phyloP scores from a whole-genome alignment of 768 basidiomycete genomes.

The Tubosaeta sp. region DNA sequence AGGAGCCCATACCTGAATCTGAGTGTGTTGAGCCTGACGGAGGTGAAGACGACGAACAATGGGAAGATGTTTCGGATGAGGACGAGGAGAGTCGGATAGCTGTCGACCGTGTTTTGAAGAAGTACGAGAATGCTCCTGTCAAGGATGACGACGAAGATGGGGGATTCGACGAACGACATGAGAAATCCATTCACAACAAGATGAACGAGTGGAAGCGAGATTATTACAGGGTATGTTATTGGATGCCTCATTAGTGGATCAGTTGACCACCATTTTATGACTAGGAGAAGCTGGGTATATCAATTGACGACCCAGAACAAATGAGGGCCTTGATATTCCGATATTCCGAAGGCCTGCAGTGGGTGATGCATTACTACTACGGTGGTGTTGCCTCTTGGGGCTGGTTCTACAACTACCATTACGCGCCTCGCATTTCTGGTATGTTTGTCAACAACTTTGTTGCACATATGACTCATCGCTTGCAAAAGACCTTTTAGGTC shows the following conservation, averaged over 20 bases:
- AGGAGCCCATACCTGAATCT: slow-evolving; percentile 30
- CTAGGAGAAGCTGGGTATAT: slow-evolving; percentile 85
- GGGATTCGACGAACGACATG: slow-evolving; percentile 76
- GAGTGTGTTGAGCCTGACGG: slow-evolving; percentile 35
- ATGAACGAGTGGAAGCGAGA: slow-evolving; percentile 89
- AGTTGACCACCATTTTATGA: slow-evolving; percentile 10
- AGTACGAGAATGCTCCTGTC: slow-evolving; percentile 85
- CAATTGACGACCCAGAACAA: slow-evolving; percentile 61
- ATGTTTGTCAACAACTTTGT: slow-evolving; percentile 14
- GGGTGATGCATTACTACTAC: slow-evolving; percentile 99
- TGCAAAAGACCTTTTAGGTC: slow-evolving; percentile 47
- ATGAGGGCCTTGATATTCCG: slow-evolving; percentile 69
- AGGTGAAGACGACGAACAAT: slow-evolving; percentile 50
- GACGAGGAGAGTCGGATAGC: slow-evolving; percentile 71
- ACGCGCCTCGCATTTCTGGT: slow-evolving; percentile 96
- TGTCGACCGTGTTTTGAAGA: slow-evolving; percentile 75
- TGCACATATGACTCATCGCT: slow-evolving; percentile 2
- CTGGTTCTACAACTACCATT: slow-evolving; percentile 99
- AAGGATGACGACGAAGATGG: slow-evolving; percentile 65
- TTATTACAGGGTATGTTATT: slow-evolving; percentile 84
- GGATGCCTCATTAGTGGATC: neutral
- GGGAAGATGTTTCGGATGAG: slow-evolving; percentile 43
- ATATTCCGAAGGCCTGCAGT: slow-evolving; percentile 93
- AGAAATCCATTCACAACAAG: slow-evolving; percentile 68
- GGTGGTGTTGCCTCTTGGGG: slow-evolving; percentile 96